These are phyloP conservation scores for Ilyonectria robusta DNA, from an alignment of 2,329 filamentous ascomycete genomes.

Conservation along the genomic window DNA sequence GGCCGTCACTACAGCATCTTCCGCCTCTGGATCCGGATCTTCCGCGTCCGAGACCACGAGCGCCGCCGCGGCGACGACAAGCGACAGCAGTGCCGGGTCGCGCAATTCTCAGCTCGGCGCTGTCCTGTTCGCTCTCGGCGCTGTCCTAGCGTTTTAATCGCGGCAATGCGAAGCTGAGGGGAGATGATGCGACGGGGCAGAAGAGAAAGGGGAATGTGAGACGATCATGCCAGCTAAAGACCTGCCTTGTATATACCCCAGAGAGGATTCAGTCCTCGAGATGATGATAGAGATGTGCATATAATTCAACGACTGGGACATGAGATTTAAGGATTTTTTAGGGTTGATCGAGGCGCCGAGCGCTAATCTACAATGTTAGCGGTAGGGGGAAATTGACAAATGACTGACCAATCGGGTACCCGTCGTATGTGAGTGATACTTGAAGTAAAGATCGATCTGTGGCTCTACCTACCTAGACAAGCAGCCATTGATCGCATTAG, in stretches of 20 bases:
- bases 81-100: slow-evolving; percentile 1
- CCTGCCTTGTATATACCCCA: slow-evolving; percentile 1
- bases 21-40: slow-evolving; percentile 1
- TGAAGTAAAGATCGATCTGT: no score
- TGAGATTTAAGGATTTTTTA: neutral
- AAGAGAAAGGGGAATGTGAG: neutral
- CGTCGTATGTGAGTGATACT: no score
- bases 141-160: slow-evolving; percentile 11
- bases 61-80: slow-evolving; percentile 2
- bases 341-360: no score
- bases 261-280: neutral
- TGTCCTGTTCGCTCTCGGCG: slow-evolving; percentile 13
- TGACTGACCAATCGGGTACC: neutral
- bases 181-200: neutral
- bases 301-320: neutral
- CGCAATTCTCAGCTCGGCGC: slow-evolving; percentile 8
- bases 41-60: slow-evolving; percentile 5
- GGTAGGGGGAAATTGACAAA: neutral
- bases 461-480: no score
- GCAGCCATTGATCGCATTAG: no score
- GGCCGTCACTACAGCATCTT: neutral
- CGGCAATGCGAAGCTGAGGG: neutral
- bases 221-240: neutral
- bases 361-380: neutral
- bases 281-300: neutral